Percentiles rank a stretch among this genome's conserved stretches.
Evolutionary conservation across 768 basidiomycete species (phyloP).

Genomic region (Leccinum ochraceum): DNA sequence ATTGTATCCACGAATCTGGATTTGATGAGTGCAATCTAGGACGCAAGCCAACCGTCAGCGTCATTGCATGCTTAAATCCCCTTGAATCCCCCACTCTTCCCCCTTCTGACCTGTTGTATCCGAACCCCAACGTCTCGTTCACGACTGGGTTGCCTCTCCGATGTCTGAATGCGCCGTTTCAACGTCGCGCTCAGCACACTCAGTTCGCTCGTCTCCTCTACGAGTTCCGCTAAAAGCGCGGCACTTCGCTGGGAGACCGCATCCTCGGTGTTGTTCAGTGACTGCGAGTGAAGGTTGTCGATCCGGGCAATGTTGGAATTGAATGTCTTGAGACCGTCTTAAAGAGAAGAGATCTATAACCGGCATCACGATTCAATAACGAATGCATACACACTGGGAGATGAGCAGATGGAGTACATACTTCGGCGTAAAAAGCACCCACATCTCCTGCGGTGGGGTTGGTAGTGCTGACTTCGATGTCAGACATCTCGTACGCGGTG

Average conservation of each 20-base stretch:
- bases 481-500: slow-evolving; percentile 69
- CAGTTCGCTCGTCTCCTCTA: slow-evolving; percentile 69
- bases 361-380: neutral
- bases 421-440: slow-evolving; percentile 75
- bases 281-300: slow-evolving; percentile 70
- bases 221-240: slow-evolving; percentile 66
- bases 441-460: slow-evolving; percentile 52
- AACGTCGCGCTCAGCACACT: slow-evolving; percentile 48
- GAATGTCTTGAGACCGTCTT: slow-evolving; percentile 68
- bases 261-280: slow-evolving; percentile 79
- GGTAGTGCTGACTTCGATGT: slow-evolving; percentile 34
- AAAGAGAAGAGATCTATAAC: slow-evolving; percentile 67
- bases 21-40: slow-evolving; percentile 61
- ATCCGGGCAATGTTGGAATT: slow-evolving; percentile 70
- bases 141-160: slow-evolving; percentile 67
- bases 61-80: slow-evolving; percentile 10
- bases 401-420: slow-evolving; percentile 30
- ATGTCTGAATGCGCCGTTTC: slow-evolving; percentile 69
- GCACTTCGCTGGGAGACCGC: slow-evolving; percentile 58
- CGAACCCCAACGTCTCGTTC: slow-evolving; percentile 69
- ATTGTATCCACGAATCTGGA: slow-evolving; percentile 83
- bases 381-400: neutral
- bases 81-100: too few relatives aligned
- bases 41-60: slow-evolving; percentile 12
- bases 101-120: slow-evolving; percentile 63